Base-by-base conservation (phyloP, 2,329 filamentous ascomycete genomes). In the Aureobasidium pullulans region DNA sequence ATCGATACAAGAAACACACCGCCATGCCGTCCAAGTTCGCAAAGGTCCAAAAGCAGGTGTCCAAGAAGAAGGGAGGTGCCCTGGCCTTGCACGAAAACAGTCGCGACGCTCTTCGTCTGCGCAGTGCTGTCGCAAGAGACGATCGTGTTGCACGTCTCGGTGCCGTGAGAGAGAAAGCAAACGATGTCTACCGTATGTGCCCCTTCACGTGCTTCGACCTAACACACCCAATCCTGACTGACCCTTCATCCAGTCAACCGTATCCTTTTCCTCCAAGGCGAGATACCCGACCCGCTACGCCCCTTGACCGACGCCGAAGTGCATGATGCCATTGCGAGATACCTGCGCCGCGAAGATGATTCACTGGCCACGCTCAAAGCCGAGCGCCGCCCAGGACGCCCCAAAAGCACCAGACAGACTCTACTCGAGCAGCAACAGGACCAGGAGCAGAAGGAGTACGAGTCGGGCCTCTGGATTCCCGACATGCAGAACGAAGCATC, bases 11-110 rank as follows among this genome's bases (percentile, higher is more conserved):
- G n/a, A n/a, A 15, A 44, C 52, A 56, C n/a, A 46, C n/a, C 46
- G 40, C 67, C 28, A 96, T 96, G 91, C 83, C 89, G 13, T 72
- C 72, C 63, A 87, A 85, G 70, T 76, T 96, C 6, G 77, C 84
- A 64, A 97, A 96, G 72, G 88, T 94, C 19, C 84, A 88, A 63
- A 97, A 97, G 77, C 85, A 90, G 64, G 93, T 97, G 64, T 79
- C 85, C 36, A 96, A 96, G 78, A 96, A 96, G 82, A 85, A 88
- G 65, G 84, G 85, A 64, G 84, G 85, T 19, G 84, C 85, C 40
- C 85, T 86, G 32, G 81, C 87, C 11, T 80, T 97, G 23, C 93
- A 97, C 70, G 88, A 91, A 73, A 90, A 90, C 71, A 96, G 91
- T 62, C 82, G 94, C 65, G 90, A 97, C 77, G 89, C 91, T 3